Base-by-base conservation (phyloP, 192 early-diverging fungal species). In the Coemansia nantahalensis region DNA sequence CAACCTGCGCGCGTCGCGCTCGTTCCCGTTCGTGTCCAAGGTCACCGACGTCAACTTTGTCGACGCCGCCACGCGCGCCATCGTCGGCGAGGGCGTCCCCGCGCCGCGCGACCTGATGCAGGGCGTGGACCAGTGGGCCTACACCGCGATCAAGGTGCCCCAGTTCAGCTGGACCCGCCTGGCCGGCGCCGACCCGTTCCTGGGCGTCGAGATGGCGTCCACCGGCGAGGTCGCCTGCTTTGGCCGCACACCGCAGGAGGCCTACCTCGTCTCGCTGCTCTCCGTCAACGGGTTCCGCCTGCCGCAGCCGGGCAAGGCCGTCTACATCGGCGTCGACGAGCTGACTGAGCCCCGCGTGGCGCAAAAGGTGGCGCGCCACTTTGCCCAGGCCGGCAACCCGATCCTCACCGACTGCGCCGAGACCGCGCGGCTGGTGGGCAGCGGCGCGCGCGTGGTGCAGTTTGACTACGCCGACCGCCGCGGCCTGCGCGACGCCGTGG, bases 181-280 rank as follows among this genome's bases (percentile, higher is more conserved):
- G 28, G 86, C 82, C 4, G 94, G 96, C 35, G 96, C 96, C 16
- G 96, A 98, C 58, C 94, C 95, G 33, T 86, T 94, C 78, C 80
- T 98, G 31, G 93, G 93, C 48, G 96, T 98, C 45, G 96, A 98
- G 76, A 98, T 98, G 96, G 87, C 93, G 18, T 93, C 90, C 13
- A 98, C 95, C 4, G 95, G 95, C 47, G 95, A 98, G 79, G 93
- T 98, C 14, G 95, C 95, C 0, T 95, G 93, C 77, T 98, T 98
- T 59, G 96, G 96, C 19, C 77, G 79, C 24, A 86, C 95, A 51
- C 87, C 94, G 43, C 79, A 87, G 38, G 90, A 95, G 58, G 92
- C 94, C 5, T 95, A 87, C 78, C 76, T 93, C 32, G 62, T 86
- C 11, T 78, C 90, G 14, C 78, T 95, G 8, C 81, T 89, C 41